Base-by-base conservation (phyloP, 1,139 yeast species). In the Pichia sp. region DNA sequence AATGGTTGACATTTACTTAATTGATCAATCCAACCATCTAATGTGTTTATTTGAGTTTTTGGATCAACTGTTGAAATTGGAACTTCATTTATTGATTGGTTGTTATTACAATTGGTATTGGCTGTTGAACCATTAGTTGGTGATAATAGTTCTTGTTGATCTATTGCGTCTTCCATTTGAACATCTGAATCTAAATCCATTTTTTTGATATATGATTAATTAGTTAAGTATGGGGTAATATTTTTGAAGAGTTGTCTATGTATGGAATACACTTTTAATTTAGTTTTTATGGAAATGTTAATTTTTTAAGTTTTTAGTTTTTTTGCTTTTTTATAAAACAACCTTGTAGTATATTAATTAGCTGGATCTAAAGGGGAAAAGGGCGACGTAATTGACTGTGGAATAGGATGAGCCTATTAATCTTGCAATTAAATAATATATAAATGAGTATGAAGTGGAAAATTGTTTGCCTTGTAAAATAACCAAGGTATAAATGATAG, bases 21-120 rank as follows among this genome's bases (percentile, higher is more conserved):
- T 64, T 80, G 84, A 60, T 83, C 93, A 62, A 90, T 87, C 96
- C 97, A 90, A 58, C 79, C 81, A 67, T 93, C 99, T 62, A 90
- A 76, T 64, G 87, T 91, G 60, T 77, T 77, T 75, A 65, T 77
- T 77, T 53, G 81, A 77, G 64, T 81, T 76, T 51, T 71, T 69
- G 70, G 84, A 71, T 68, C 76, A 73, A 52, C 73, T 16, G 59
- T 56, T 14, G 55, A 52, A 42, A 61, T 57, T 47, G 65, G 63
- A 28, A 56, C 53, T 42, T 56, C 57, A 33, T 47, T 49, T 25
- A 43, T 30, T n/a, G 19, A 11, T 10, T 22, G 9, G 19, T 8
- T 29, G 16, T 14, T 5, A 36, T 11, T 36, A 19, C 47, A 11
- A 38, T 34, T 28, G 28, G 7, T 34, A n/a, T 34, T 34, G 9